Percentiles rank a stretch among this genome's conserved stretches.
Conservation (phyloP, 2,329 filamentous ascomycete genomes). For the Arthrobotrys musiformis region DNA sequence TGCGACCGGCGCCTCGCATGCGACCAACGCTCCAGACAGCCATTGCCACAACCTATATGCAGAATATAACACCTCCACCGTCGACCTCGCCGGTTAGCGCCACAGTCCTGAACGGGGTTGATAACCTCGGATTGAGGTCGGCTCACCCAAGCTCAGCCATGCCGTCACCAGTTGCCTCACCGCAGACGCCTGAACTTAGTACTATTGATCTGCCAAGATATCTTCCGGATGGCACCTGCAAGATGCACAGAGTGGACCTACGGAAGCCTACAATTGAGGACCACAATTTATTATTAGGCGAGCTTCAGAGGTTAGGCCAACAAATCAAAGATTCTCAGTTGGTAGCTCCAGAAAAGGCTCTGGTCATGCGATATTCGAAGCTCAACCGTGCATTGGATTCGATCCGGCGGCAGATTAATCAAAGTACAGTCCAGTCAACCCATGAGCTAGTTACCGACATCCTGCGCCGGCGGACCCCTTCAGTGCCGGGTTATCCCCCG, state of each 20-base stretch:
- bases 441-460: constrained; percentile 39
- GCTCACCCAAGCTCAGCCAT: constrained; percentile 26
- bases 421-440: constrained; percentile 19
- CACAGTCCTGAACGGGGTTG: constrained; percentile 8
- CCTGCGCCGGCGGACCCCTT: constrained; percentile 16
- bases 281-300: constrained; percentile 37
- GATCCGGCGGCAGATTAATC: constrained; percentile 39
- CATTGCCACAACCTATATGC: constrained; percentile 3
- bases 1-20: background rate
- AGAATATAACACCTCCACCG: constrained; percentile 43
- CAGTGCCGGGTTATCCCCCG: background rate
- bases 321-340: constrained; percentile 44
- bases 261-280: constrained; percentile 28
- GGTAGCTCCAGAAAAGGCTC: constrained; percentile 10
- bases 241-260: constrained; percentile 37
- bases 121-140: constrained; percentile 17
- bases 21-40: constrained; percentile 30
- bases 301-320: constrained; percentile 36
- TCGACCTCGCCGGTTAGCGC: constrained; percentile 50
- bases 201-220: constrained; percentile 47
- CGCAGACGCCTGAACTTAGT: constrained; percentile 16
- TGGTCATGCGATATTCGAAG: constrained; percentile 39
- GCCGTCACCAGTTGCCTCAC: constrained; percentile 41
- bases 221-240: constrained; percentile 31
- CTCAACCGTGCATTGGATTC: constrained; percentile 29